A percentile compares a stretch with the other conserved stretches of the same genome.
Conservation (phyloP, 108 stramenopile genomes). For the Nannochloropsis salina region DNA sequence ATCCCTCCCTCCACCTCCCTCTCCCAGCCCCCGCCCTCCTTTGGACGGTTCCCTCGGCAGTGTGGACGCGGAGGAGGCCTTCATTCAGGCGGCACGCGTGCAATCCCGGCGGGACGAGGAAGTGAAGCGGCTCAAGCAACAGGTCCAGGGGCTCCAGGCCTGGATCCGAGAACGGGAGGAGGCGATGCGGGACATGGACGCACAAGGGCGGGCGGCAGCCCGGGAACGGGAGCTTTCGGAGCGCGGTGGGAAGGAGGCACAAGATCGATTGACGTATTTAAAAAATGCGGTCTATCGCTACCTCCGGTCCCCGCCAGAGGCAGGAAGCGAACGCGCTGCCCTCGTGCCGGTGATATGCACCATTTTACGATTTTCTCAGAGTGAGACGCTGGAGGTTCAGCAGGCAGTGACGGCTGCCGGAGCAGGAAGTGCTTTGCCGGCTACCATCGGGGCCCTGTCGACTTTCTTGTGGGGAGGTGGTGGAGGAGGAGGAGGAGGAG, state of each 20-base stretch:
- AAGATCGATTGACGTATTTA: background rate
- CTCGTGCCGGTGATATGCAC: constrained; percentile 9
- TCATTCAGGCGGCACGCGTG: constrained; percentile 36
- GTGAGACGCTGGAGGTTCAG: background rate
- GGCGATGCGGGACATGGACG: background rate
- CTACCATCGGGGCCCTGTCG: background rate
- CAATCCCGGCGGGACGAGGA: constrained; percentile 45
- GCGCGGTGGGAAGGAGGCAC: background rate
- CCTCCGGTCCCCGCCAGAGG: background rate
- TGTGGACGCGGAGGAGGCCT: constrained; percentile 33
- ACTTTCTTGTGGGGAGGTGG: background rate
- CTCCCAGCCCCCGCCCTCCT: background rate
- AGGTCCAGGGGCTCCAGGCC: constrained; percentile 24
- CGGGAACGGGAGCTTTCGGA: background rate
- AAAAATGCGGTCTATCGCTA: background rate
- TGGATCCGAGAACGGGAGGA: constrained; percentile 27
- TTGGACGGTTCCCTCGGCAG: background rate
- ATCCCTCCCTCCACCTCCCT: background rate
- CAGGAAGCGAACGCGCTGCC: background rate
- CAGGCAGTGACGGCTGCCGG: background rate
- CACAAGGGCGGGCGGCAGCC: background rate
- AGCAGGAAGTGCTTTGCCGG: background rate
- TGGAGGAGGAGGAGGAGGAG: background rate
- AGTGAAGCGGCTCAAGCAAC: constrained; percentile 26
- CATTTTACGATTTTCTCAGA: background rate